phyloP scores from a whole-genome alignment of 139 green algal species.

The Chloropicon primus region DNA sequence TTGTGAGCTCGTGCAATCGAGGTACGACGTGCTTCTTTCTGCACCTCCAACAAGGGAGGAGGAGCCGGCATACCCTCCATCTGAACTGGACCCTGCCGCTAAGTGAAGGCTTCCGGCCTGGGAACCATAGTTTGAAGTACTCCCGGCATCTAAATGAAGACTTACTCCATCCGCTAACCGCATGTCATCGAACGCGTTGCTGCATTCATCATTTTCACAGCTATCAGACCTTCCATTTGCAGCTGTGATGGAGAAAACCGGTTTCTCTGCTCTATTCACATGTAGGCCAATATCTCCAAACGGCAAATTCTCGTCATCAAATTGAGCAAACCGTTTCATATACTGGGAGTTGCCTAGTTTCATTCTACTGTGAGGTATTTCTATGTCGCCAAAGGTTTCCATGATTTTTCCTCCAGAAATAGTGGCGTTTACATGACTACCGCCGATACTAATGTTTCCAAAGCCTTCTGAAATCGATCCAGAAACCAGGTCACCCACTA shows the following conservation, averaged over 20 bases:
- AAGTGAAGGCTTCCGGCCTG: no score
- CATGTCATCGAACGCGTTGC: no score
- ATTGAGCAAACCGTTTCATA: not conserved
- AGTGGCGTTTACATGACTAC: not conserved
- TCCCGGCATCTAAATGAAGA: no score
- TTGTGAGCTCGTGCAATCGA: not conserved
- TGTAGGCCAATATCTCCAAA: not conserved
- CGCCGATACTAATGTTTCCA: not conserved
- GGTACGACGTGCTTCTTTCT: not conserved
- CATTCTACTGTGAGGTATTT: not conserved
- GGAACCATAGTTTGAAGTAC: no score
- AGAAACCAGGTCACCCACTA: not conserved
- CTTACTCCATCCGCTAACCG: no score
- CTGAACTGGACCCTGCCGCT: not conserved
- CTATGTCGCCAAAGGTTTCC: not conserved
- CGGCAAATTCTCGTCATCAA: not conserved
- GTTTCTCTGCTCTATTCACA: no score
- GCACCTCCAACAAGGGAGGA: not conserved
- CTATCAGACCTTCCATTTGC: not conserved
- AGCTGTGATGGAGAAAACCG: not conserved
- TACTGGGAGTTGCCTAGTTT: not conserved
- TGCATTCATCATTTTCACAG: not conserved
- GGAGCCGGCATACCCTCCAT: not conserved
- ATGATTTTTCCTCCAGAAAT: not conserved
- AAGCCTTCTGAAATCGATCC: not conserved